phyloP scores from a whole-genome alignment of 148 eudicot species.

The Arbutus unedo region DNA sequence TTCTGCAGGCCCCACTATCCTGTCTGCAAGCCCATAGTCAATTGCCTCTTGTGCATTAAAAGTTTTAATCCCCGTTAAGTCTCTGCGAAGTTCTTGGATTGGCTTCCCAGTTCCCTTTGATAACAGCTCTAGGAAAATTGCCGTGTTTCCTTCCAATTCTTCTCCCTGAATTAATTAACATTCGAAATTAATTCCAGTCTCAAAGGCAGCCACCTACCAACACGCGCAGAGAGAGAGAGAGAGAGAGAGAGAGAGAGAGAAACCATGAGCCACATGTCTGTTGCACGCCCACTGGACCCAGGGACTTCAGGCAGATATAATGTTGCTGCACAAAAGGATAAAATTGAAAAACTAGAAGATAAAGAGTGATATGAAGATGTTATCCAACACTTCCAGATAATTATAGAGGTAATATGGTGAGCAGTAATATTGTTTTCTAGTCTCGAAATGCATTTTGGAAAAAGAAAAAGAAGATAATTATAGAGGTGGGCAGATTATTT shows the following conservation, averaged over 20 bases:
- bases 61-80: conserved; percentile 56
- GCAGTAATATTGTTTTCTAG: too few relatives aligned
- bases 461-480: background rate
- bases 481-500: too few relatives aligned
- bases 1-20: conserved; percentile 55
- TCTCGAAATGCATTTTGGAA: background rate
- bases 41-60: conserved; percentile 74
- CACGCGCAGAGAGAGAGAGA: conserved; percentile 1
- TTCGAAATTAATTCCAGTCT: too few relatives aligned
- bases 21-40: conserved; percentile 86
- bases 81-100: conserved; percentile 67
- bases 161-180: conserved; percentile 46
- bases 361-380: background rate
- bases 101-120: conserved; percentile 84
- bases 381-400: background rate
- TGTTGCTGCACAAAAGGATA: conserved; percentile 53
- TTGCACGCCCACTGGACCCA: conserved; percentile 64
- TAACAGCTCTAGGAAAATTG: conserved; percentile 65
- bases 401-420: background rate
- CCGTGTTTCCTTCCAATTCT: conserved; percentile 69
- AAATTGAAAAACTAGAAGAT: background rate
- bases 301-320: conserved; percentile 65
- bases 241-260: conserved; percentile 22
- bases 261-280: conserved; percentile 89
- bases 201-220: background rate